Evolutionary conservation across 2,329 filamentous ascomycete genomes (phyloP), one percentile per base, ranked within the genome.

Genomic region (Periconia digitata): DNA sequence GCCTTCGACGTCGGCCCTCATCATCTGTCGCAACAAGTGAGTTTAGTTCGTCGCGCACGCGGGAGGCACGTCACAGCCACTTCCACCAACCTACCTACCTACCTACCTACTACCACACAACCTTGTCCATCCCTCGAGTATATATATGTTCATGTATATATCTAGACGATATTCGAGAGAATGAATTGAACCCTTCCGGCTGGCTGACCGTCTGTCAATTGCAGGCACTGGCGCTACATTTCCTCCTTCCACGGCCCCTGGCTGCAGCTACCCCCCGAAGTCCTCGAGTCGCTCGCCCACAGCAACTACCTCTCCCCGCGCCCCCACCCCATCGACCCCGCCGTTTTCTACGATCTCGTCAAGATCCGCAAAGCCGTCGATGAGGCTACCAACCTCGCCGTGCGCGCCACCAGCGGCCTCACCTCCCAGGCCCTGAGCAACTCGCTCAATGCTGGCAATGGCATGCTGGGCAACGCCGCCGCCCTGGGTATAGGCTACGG

Each of bases 211-310:
- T 17, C 20, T 10, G 21, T 8, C 13, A 36, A 15, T 4, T 34
- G 32, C 58, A 92, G 89, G 69, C 88, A 92, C 74, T 92, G 89
- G 89, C 82, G 85, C 55, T 90, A 90, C 69, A 91, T 94, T 50
- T 91, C 88, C 18, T 87, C 85, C 22, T 94, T 89, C 64, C 86
- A 92, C 65, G 90, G 89, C 20, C 85, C 88, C 58, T 94, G 90
- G 90, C 81, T 92, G 13, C 86, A 90, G 70, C 77, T 92, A 47
- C 87, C 89, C 17, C 81, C 85, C 54, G 89, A 92, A 70, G 82
- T 91, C 47, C 84, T 95, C 71, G 86, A 92, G 69, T 84, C 82
- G 42, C 81, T 94, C 43, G 89, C 89, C 46, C 84, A 90, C 73
- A 85, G 84, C 68, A 94, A 92, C 73, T 92, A 86, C 74, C 85